A percentile compares a stretch with the other conserved stretches of the same genome.
Evolutionary conservation across 768 basidiomycete genomes (phyloP).

Genomic region (Saitozyma podzolica): DNA sequence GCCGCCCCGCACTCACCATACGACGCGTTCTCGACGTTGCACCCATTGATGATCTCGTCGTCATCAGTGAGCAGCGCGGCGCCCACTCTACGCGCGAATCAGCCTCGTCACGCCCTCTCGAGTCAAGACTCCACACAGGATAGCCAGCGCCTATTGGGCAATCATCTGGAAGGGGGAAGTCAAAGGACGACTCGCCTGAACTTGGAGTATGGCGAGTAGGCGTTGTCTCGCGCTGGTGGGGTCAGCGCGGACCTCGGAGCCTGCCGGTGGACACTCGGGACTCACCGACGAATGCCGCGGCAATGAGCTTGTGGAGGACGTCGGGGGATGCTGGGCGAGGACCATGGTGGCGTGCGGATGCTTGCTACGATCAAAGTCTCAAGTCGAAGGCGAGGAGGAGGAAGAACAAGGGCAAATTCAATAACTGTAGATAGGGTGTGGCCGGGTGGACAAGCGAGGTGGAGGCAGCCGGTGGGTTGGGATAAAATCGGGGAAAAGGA

Average conservation of each 20-base stretch:
- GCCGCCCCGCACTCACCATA: constrained; percentile 62
- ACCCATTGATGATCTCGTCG: constrained; percentile 69
- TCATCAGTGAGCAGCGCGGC: constrained; percentile 74
- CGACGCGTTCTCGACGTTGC: constrained; percentile 91
- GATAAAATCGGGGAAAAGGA: constrained; percentile 3
- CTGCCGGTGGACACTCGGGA: not conserved
- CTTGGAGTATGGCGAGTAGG: constrained; percentile 83
- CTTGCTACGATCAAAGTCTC: not conserved
- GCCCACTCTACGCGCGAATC: constrained; percentile 61
- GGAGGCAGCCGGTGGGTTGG: not conserved
- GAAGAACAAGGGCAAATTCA: no score
- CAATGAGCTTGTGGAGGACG: constrained; percentile 33
- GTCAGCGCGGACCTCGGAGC: not conserved
- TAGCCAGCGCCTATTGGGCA: no score
- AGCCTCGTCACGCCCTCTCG: no score
- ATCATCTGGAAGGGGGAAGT: no score
- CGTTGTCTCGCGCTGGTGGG: constrained; percentile 57
- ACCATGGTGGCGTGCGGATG: constrained; percentile 2
- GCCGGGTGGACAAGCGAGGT: not conserved
- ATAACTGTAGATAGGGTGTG: not conserved
- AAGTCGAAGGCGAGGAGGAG: not conserved
- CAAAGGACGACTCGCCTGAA: constrained; percentile 59
- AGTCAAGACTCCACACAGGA: no score
- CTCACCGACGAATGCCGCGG: constrained; percentile 28
- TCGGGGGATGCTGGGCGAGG: constrained; percentile 1